Percentiles rank a stretch among this genome's conserved stretches.
Conservation (phyloP, 352 stramenopile genomes). For the Phytophthora ohioensis region DNA sequence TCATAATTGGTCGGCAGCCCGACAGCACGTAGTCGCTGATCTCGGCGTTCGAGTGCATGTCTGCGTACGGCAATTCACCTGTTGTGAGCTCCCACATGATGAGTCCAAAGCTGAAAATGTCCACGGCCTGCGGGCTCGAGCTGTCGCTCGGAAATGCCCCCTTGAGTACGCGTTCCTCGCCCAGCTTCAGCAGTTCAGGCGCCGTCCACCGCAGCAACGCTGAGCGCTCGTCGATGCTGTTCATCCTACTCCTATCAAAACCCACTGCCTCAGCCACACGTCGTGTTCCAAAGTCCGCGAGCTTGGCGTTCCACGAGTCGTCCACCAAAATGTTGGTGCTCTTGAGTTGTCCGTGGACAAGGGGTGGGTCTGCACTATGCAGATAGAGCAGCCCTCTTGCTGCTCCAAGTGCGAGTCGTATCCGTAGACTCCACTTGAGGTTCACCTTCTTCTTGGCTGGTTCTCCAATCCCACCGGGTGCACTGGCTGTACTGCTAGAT, state of each 20-base stretch:
- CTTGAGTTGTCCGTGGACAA: constrained; percentile 90
- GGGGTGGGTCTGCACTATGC: constrained; percentile 83
- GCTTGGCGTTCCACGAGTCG: constrained; percentile 91
- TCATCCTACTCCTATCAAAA: constrained; percentile 70
- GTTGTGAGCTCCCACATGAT: constrained; percentile 91
- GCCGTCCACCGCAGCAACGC: constrained; percentile 79
- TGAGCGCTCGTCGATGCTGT: constrained; percentile 64
- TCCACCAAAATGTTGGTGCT: constrained; percentile 91
- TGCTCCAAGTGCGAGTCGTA: constrained; percentile 83
- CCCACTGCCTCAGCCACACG: constrained; percentile 83
- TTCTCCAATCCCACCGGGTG: constrained; percentile 17
- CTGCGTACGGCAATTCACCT: constrained; percentile 77
- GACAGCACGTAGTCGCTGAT: constrained; percentile 81
- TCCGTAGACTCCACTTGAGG: constrained; percentile 83
- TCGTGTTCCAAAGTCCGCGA: constrained; percentile 87
- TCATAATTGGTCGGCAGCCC: constrained; percentile 79
- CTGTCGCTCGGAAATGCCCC: constrained; percentile 61
- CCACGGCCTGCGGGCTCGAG: constrained; percentile 73
- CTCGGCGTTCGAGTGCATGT: constrained; percentile 75
- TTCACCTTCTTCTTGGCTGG: constrained; percentile 65
- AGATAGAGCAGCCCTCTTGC: constrained; percentile 85
- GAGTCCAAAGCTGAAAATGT: constrained; percentile 90
- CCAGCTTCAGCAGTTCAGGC: constrained; percentile 81
- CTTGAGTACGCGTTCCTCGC: constrained; percentile 76
- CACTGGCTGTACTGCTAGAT: constrained; percentile 30